phyloP scores from a whole-genome alignment of 2,329 filamentous ascomycete species.

The Apiospora kogelbergensis region DNA sequence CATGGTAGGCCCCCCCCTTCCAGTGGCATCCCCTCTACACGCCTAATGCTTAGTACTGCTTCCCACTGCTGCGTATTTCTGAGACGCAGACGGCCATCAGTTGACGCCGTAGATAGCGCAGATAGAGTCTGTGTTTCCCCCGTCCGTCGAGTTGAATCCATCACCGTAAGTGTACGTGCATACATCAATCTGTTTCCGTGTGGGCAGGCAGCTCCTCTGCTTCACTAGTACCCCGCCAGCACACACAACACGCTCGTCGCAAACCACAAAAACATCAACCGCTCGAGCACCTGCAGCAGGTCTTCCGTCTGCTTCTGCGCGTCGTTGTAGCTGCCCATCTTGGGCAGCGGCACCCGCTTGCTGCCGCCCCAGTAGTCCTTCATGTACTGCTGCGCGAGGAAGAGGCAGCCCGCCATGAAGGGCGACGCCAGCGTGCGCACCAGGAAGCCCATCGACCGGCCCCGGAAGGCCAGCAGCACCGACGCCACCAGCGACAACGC shows the following conservation, averaged over 20 bases:
- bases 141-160: not conserved
- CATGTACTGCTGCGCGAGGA: constrained; percentile 21
- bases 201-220: not conserved
- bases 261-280: constrained; percentile 22
- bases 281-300: constrained; percentile 22
- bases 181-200: not conserved
- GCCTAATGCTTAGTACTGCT: too few relatives aligned
- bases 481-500: constrained; percentile 20
- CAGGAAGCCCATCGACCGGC: constrained; percentile 16
- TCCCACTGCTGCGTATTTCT: too few relatives aligned
- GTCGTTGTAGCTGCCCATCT: constrained; percentile 28
- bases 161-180: too few relatives aligned
- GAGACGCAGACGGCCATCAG: not conserved
- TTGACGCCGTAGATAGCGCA: too few relatives aligned
- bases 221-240: constrained; percentile 20
- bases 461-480: constrained; percentile 17
- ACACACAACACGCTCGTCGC: constrained; percentile 20
- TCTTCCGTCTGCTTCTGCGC: constrained; percentile 23
- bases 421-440: constrained; percentile 19
- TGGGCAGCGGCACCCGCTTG: constrained; percentile 23
- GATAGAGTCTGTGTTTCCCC: not conserved
- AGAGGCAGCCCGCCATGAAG: constrained; percentile 16
- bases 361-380: constrained; percentile 23
- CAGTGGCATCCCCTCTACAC: not conserved
- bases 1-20: not conserved